A percentile compares a stretch with the other conserved stretches of the same genome.
These are phyloP conservation scores for Blastocystis sp. DNA, from an alignment of 352 stramenopile species.

Conservation along the genomic window DNA sequence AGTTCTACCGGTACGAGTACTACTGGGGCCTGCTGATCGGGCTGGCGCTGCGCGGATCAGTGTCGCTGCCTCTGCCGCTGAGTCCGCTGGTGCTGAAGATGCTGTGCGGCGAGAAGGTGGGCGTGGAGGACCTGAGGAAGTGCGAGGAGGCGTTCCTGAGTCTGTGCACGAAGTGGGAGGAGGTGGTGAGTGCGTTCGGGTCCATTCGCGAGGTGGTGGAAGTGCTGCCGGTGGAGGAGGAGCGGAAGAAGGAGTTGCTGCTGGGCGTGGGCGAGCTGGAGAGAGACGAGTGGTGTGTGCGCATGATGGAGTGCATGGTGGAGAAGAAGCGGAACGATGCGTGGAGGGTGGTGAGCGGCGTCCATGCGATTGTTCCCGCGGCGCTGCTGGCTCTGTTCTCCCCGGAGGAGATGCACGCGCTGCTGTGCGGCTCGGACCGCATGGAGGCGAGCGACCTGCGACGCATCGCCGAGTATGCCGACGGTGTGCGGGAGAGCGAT, in stretches of 20 bases:
- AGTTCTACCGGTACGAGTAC: slow-evolving; percentile 9
- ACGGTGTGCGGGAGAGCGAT: background rate
- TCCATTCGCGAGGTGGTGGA: background rate
- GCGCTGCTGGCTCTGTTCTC: slow-evolving; percentile 27
- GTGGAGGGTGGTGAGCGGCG: slow-evolving; percentile 12
- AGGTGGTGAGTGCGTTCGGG: slow-evolving; percentile 28
- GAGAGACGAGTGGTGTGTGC: background rate
- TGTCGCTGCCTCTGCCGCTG: slow-evolving; percentile 30
- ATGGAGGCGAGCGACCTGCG: slow-evolving; percentile 16
- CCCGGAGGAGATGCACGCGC: background rate
- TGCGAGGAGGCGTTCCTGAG: slow-evolving; percentile 8
- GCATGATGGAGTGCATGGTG: background rate
- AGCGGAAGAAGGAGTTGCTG: slow-evolving; percentile 6
- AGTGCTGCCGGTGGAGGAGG: background rate
- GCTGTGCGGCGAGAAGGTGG: background rate
- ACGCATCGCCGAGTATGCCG: slow-evolving; percentile 52
- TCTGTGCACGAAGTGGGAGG: slow-evolving; percentile 25
- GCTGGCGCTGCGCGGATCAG: slow-evolving; percentile 14
- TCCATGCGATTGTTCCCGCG: slow-evolving; percentile 9
- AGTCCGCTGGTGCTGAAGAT: slow-evolving; percentile 27
- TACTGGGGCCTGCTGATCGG: slow-evolving; percentile 63
- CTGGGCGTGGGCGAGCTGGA: background rate
- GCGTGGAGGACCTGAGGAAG: background rate
- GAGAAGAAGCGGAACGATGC: slow-evolving; percentile 8
- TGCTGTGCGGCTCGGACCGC: slow-evolving; percentile 33